Conservation (phyloP, 2,329 filamentous ascomycete species). For the Neonectria ditissima region DNA sequence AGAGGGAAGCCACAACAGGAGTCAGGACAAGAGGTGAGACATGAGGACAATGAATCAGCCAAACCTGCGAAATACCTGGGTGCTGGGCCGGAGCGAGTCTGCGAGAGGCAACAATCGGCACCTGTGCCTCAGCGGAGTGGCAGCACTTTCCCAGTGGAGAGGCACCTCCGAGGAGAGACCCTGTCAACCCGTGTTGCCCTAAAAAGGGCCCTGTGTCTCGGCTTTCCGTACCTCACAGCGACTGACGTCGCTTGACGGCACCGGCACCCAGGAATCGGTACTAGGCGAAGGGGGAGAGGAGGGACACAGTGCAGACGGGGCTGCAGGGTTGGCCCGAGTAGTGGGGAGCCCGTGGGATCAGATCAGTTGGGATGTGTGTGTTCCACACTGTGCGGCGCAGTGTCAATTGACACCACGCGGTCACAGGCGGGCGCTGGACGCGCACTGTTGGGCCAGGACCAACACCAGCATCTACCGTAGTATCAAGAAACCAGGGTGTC, state of each 20-base stretch:
- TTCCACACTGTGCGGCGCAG: neutral
- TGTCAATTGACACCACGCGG: neutral
- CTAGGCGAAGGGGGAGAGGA: slow-evolving; percentile 12
- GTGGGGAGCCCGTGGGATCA: slow-evolving; percentile 16
- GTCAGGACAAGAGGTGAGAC: slow-evolving; percentile 14
- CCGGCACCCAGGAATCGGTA: slow-evolving; percentile 26
- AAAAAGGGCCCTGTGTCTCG: slow-evolving; percentile 1
- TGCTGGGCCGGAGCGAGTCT: slow-evolving; percentile 19
- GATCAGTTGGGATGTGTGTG: slow-evolving; percentile 6
- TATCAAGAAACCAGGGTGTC: slow-evolving; percentile 31
- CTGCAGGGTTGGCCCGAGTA: slow-evolving; percentile 5
- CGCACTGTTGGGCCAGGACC: slow-evolving; percentile 12
- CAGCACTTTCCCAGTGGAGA: slow-evolving; percentile 17
- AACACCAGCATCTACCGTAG: slow-evolving; percentile 15
- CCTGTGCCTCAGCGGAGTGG: slow-evolving; percentile 21
- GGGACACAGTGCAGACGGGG: slow-evolving; percentile 4
- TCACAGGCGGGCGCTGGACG: slow-evolving; percentile 10
- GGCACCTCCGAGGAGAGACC: neutral
- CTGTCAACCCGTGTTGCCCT: neutral
- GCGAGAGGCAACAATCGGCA: slow-evolving; percentile 26
- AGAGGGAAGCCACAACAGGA: neutral
- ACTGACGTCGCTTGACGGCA: slow-evolving; percentile 19
- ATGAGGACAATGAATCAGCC: slow-evolving; percentile 14
- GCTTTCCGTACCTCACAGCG: slow-evolving; percentile 5
- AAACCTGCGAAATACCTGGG: slow-evolving; percentile 2